Evolutionary conservation across 768 basidiomycete genomes (phyloP).

Genomic region (Coprinopsis sp.): DNA sequence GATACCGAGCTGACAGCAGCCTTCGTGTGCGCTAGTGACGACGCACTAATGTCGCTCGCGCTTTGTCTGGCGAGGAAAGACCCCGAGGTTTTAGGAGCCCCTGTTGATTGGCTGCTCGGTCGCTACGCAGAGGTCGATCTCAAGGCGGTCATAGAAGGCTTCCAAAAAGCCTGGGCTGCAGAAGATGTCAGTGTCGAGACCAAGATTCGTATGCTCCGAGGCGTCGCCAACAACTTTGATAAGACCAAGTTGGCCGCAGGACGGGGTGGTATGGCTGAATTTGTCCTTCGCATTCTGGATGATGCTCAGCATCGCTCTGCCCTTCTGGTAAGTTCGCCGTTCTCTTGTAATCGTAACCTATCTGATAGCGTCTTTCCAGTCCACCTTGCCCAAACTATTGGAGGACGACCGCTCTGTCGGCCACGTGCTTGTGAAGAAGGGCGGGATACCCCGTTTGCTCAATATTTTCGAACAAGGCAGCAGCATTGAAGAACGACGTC

Average conservation of each 20-base stretch:
- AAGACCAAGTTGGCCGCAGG: slow-evolving; percentile 4
- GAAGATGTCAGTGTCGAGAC: slow-evolving; percentile 4
- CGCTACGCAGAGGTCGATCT: slow-evolving; percentile 2
- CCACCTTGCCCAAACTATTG: slow-evolving; percentile 10
- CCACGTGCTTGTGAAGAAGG: slow-evolving; percentile 10
- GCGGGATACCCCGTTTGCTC: slow-evolving; percentile 10
- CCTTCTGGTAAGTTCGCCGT: slow-evolving; percentile 10
- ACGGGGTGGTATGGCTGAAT: slow-evolving; percentile 9
- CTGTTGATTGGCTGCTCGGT: slow-evolving; percentile 11
- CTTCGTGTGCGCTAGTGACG: neutral
- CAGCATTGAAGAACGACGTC: slow-evolving; percentile 1
- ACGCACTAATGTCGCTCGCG: slow-evolving; percentile 4
- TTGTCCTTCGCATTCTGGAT: slow-evolving; percentile 6
- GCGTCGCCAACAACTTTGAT: slow-evolving; percentile 9
- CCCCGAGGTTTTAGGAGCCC: slow-evolving; percentile 4
- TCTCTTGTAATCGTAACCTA: neutral
- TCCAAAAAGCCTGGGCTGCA: slow-evolving; percentile 7
- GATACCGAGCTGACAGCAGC: neutral
- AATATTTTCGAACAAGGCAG: slow-evolving; percentile 7
- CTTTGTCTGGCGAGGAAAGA: slow-evolving; percentile 9
- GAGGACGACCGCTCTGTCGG: slow-evolving; percentile 15
- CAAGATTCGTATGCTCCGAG: slow-evolving; percentile 10
- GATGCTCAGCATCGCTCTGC: slow-evolving; percentile 3
- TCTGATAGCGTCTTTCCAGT: slow-evolving; percentile 1
- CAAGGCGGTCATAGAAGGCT: slow-evolving; percentile 5